Evolutionary conservation across 345 rosid genomes (phyloP), one percentile per base, ranked within the genome.

Genomic region (Pistacia vera): DNA sequence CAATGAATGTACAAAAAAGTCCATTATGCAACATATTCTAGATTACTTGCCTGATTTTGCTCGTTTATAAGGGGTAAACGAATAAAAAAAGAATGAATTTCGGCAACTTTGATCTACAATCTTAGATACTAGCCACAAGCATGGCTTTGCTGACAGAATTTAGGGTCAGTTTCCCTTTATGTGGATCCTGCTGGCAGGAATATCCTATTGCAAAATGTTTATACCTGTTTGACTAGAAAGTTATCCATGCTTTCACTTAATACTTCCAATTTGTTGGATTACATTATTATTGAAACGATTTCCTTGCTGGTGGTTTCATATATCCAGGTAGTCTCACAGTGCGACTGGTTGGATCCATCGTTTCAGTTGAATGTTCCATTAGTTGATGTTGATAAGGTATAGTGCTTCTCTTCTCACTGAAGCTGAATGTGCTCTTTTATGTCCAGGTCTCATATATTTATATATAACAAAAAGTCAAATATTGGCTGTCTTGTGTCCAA

Each of bases 311-410:
- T 69, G 44, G 20, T 78, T 64, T 72, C 76, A 70, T 74, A 71
- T 56, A 20, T 83, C 77, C 86, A 93, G 99, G 92, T 73, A 75
- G 72, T 81, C 41, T 86, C 86, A 65, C 71, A 88, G 61, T 80
- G 77, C 72, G 88, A 86, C 63, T 93, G 95, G 92, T 73, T 88
- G 87, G 90, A 86, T 84, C 89, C 93, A 68, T 92, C 94, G 35
- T 38, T 86, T 76, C 97, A 89, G 86, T 77, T 90, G 73, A 83
- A 87, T 85, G 99, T 96, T 85, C 97, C 98, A 51, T 82, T 96
- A 81, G 98, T 84, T 77, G 99, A 96, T 73, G 94, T 93, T 86
- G 99, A 96, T 85, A 96, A 96, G 98, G 98, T 91, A 78, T 80
- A 36, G 75, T 57, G 38, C 18, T 80, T 41, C 38, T 16, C 33